phyloP scores from a whole-genome alignment of 306 rosid genomes.

The Abrus precatorius region DNA sequence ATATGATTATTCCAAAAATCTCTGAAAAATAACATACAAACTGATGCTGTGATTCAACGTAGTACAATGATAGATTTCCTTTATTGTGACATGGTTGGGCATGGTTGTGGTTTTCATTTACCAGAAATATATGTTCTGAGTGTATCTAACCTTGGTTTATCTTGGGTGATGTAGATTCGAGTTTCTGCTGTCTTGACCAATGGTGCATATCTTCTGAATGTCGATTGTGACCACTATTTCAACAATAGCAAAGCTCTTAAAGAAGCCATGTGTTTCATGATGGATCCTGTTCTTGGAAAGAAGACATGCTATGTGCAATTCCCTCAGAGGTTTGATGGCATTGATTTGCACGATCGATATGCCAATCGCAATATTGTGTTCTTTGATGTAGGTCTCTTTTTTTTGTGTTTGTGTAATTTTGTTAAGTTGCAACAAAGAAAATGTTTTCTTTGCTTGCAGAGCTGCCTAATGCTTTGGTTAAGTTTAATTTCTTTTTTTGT shows the following conservation, averaged over 20 bases:
- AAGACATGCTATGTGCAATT: slow-evolving; percentile 98
- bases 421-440: slow-evolving; percentile 1
- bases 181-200: slow-evolving; percentile 98
- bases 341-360: slow-evolving; percentile 97
- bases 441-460: slow-evolving; percentile 31
- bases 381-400: slow-evolving; percentile 79
- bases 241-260: slow-evolving; percentile 97
- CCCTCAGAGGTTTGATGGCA: slow-evolving; percentile 99
- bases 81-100: slow-evolving; percentile 3
- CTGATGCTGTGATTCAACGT: slow-evolving; percentile 20
- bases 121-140: neutral
- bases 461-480: slow-evolving; percentile 18
- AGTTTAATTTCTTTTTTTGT: slow-evolving; percentile 3
- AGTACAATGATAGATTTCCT: slow-evolving; percentile 17
- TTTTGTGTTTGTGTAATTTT: slow-evolving; percentile 25
- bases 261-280: slow-evolving; percentile 99
- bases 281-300: slow-evolving; percentile 94
- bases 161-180: slow-evolving; percentile 76
- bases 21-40: slow-evolving; percentile 16
- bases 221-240: slow-evolving; percentile 99
- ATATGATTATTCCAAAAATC: slow-evolving; percentile 20
- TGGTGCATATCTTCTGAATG: slow-evolving; percentile 95
- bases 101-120: neutral
- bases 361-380: slow-evolving; percentile 99
- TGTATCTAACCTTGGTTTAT: slow-evolving; percentile 49